Conservation (phyloP, 352 stramenopile species). For the Phytophthora agathidicida region DNA sequence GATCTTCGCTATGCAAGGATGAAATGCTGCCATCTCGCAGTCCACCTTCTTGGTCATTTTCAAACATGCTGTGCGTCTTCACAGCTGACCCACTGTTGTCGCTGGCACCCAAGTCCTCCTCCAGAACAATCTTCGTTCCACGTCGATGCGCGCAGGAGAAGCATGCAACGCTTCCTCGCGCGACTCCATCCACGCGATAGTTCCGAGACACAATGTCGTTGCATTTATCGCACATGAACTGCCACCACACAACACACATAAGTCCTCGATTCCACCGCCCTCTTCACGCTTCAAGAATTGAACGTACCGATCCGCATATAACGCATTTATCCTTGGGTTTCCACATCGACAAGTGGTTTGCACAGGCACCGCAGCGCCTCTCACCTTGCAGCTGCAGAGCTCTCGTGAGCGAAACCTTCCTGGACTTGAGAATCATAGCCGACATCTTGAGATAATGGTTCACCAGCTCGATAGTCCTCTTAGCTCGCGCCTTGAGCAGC, state of each 20-base stretch:
- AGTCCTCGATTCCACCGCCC: background rate
- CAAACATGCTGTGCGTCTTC: conserved; percentile 17
- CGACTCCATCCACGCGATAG: conserved; percentile 54
- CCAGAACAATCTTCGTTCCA: conserved; percentile 28
- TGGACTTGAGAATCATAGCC: conserved; percentile 42
- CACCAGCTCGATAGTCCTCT: conserved; percentile 64
- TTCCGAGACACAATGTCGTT: conserved; percentile 62
- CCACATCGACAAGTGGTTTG: conserved; percentile 64
- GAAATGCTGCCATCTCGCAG: conserved; percentile 24
- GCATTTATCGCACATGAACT: conserved; percentile 82
- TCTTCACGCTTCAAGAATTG: background rate
- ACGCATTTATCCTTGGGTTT: conserved; percentile 60
- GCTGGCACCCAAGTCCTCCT: conserved; percentile 6
- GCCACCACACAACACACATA: conserved; percentile 11
- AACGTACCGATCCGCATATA: conserved; percentile 70
- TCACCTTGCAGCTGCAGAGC: conserved; percentile 61
- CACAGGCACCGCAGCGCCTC: conserved; percentile 64
- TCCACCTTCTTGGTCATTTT: conserved; percentile 8
- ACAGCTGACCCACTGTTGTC: conserved; percentile 2
- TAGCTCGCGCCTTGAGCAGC: conserved; percentile 62
- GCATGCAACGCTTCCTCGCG: conserved; percentile 45
- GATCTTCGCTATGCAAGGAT: conserved; percentile 17
- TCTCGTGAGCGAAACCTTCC: conserved; percentile 37
- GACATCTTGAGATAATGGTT: conserved; percentile 78
- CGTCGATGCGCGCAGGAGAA: conserved; percentile 65